Evolutionary conservation across 2,329 filamentous ascomycete genomes (phyloP), one percentile per base, ranked within the genome.

Genomic region (Verticillium dahliae): DNA sequence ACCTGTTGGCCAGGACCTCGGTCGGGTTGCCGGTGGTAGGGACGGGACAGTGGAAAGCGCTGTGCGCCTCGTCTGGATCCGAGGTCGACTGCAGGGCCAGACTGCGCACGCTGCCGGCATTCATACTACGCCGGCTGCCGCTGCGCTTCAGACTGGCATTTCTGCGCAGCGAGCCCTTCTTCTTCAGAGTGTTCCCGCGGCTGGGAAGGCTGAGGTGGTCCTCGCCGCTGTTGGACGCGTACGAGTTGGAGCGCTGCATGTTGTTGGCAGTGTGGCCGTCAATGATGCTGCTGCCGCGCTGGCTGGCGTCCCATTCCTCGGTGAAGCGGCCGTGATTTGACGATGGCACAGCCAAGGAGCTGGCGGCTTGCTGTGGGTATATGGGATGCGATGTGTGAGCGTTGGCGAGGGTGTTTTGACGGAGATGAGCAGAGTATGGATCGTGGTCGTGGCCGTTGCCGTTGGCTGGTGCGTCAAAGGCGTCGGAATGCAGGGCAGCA

Each of bases 11-110:
- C 35, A 99, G 81, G 58, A 90, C 82, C 62, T 98, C 94, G 1
- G 95, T 98, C 2, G 95, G 95, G 59, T 88, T 92, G 4, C 92
- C 91, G 18, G 85, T 85, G 5, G 91, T 97, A 3, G 93, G 95
- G 38, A 99, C 89, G 1, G 95, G 95, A 57, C 92, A 92, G 73
- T 88, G 89, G 73, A 97, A 97, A 54, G 90, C 91, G 75, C 90
- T 97, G 72, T 93, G 90, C 67, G 83, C 80, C 71, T 91, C 87
- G 62, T 89, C 85, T 63, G 85, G 82, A 63, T 91, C 88, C 35
- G 81, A 81, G 5, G 81, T 84, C 63, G 90, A 87, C 62, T 91
- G 90, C 61, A 92, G 77, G 33, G 84, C 86, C 62, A 96, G 80
- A 69, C 92, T 96, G 68, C 87, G 86, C 59, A 97, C 91, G 72